Base-by-base conservation (phyloP, 768 basidiomycete genomes). In the Dendrothele bispora region DNA sequence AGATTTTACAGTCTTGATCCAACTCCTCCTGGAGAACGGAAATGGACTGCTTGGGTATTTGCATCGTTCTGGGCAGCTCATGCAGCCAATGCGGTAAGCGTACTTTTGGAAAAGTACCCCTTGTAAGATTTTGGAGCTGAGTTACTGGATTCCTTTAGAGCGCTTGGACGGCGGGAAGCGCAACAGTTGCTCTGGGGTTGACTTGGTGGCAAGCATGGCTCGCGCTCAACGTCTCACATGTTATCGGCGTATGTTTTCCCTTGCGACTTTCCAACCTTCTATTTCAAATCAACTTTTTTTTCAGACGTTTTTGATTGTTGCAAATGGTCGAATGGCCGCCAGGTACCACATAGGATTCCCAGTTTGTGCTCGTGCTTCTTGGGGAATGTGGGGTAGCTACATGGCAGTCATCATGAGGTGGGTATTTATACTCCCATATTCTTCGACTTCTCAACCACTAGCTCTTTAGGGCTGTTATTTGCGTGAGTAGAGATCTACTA, bases 301-400 rank as follows among this genome's bases (percentile, higher is more conserved):
- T 15, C 20, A 51, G 50, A 46, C 50, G 5, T 24, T 51, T 36
- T 15, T 51, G 27, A 45, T 51, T 20, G 44, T 51, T 21, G 50
- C 50, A 22, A 51, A 51, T 18, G 50, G 50, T 39, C 22, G 50
- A 30, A 51, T 46, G 37, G 50, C 50, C n/a, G 37, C 50, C 11
- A 43, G 50, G 8, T 51, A 51, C 25, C 50, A 51, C 17, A 43
- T 51, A 14, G 50, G 50, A 14, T 51, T 51, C 26, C 50, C 50
- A 17, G 38, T 51, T 18, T 46, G 50, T 39, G 50, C 50, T 15
- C 37, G 50, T 21, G 41, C 39, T 21, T 46, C 50, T 14, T 51
- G 50, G 50, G 50, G 50, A 34, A 51, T 51, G 50, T 51, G 50
- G 50, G 50, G 50, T 22, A 45, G 43, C 24, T 51, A 51, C 22